Conservation (phyloP, 2,329 filamentous ascomycete genomes). For the Cladophialophora chaetospira region DNA sequence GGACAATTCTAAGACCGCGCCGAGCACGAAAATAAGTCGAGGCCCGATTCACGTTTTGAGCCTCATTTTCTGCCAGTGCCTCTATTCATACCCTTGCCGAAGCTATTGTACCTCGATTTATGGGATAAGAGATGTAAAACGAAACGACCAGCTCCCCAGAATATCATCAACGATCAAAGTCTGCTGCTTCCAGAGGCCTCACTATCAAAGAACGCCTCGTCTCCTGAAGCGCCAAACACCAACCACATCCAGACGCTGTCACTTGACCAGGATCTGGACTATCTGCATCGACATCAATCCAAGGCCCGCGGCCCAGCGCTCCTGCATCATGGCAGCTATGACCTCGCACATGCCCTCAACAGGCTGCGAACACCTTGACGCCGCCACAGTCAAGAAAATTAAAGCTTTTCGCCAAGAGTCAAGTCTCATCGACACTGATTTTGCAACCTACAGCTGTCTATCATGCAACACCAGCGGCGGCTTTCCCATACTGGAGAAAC, state of each 20-base stretch:
- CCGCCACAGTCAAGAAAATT: slow-evolving; percentile 26
- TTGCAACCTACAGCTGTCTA: slow-evolving; percentile 31
- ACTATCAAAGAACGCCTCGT: neutral
- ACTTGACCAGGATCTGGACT: neutral
- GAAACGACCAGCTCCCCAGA: neutral
- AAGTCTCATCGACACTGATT: slow-evolving; percentile 21
- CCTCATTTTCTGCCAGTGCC: neutral
- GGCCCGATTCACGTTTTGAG: neutral
- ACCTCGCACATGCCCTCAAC: slow-evolving; percentile 26
- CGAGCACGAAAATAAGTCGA: neutral
- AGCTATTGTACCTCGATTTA: neutral
- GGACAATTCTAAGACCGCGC: neutral
- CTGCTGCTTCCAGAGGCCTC: neutral
- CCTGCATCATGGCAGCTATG: slow-evolving; percentile 17
- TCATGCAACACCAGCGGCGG: slow-evolving; percentile 26
- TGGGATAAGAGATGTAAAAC: neutral
- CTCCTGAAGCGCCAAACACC: neutral
- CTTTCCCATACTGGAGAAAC: slow-evolving; percentile 29
- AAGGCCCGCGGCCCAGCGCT: neutral
- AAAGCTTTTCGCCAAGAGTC: slow-evolving; percentile 16
- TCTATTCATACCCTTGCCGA: neutral
- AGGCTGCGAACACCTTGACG: slow-evolving; percentile 33
- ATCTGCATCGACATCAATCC: neutral
- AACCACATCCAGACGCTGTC: neutral
- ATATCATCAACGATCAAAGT: neutral